These are phyloP conservation scores for Periglandula ipomoeae DNA, from an alignment of 2,329 filamentous ascomycete species.

Conservation along the genomic window DNA sequence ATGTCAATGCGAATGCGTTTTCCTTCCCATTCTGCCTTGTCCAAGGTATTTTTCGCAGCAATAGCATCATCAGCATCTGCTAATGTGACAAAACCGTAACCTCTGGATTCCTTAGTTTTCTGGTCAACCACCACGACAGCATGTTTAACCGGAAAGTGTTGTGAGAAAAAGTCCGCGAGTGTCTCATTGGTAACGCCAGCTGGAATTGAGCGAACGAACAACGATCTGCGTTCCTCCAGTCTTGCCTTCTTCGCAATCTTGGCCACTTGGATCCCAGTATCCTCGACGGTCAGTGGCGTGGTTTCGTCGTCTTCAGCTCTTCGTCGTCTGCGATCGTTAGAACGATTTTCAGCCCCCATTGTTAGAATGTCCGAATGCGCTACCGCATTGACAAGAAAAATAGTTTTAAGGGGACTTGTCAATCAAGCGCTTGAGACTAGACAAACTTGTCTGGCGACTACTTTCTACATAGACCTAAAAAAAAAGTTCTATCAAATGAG, in stretches of 20 bases:
- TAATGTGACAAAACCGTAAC: slow-evolving; percentile 95
- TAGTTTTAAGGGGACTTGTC: background rate
- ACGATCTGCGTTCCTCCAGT: slow-evolving; percentile 56
- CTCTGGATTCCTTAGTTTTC: slow-evolving; percentile 76
- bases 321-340: slow-evolving; percentile 26
- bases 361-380: background rate
- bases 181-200: slow-evolving; percentile 68
- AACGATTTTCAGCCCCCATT: background rate
- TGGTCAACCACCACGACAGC: slow-evolving; percentile 86
- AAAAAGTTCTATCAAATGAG: background rate
- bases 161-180: slow-evolving; percentile 83
- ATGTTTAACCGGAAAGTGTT: slow-evolving; percentile 91
- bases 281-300: slow-evolving; percentile 20
- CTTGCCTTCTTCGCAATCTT: slow-evolving; percentile 44
- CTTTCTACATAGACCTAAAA: background rate
- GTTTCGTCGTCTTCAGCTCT: slow-evolving; percentile 24
- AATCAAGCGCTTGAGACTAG: background rate
- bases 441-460: background rate
- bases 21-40: slow-evolving; percentile 69
- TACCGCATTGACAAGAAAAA: background rate
- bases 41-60: slow-evolving; percentile 70
- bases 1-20: slow-evolving; percentile 78
- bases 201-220: slow-evolving; percentile 87
- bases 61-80: slow-evolving; percentile 86
- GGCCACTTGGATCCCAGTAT: slow-evolving; percentile 21